Evolutionary conservation across 257 asterid genomes (phyloP).

Genomic region (Capsicum chinense): DNA sequence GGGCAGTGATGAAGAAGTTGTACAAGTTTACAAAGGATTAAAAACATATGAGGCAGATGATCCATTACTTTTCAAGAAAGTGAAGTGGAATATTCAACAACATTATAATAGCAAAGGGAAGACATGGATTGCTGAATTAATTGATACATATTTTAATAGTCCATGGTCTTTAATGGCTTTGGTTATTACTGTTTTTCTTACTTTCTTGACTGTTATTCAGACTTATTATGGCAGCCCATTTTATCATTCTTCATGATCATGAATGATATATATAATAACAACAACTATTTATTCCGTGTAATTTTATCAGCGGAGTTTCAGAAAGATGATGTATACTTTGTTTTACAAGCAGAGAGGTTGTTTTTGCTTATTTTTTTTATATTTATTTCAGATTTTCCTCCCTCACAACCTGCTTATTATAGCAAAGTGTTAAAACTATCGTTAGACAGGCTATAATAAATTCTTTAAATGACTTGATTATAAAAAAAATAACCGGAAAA

Average conservation of each 20-base stretch:
- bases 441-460: no score
- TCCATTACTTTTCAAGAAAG: background rate
- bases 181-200: background rate
- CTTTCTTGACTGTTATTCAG: background rate
- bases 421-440: no score
- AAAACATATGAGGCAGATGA: background rate
- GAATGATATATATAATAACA: background rate
- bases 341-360: no score
- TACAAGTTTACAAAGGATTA: slow-evolving; percentile 21
- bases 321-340: background rate
- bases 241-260: background rate
- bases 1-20: slow-evolving; percentile 41
- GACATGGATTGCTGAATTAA: slow-evolving; percentile 19
- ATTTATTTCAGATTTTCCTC: no score
- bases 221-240: background rate
- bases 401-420: no score
- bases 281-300: background rate
- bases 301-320: background rate
- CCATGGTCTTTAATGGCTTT: slow-evolving; percentile 23
- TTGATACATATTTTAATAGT: slow-evolving; percentile 3
- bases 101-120: slow-evolving; percentile 2
- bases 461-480: no score
- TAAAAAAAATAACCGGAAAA: no score
- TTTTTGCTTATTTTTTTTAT: no score
- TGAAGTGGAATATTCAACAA: background rate